phyloP scores from a whole-genome alignment of 2,329 filamentous ascomycete genomes.

The Fusarium sacchari region DNA sequence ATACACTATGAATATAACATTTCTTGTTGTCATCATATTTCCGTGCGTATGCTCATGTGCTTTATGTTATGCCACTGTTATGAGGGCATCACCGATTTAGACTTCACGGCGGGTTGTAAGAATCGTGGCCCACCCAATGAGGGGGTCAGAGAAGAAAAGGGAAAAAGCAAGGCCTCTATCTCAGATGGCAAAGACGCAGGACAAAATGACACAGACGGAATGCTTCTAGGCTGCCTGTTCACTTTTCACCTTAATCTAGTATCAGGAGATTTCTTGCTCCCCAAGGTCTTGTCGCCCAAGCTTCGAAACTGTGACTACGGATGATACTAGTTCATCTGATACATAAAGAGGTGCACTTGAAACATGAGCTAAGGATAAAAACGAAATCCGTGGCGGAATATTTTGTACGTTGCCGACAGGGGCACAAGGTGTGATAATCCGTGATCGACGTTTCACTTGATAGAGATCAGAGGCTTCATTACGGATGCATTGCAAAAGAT shows the following conservation, averaged over 20 bases:
- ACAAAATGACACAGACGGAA: not conserved
- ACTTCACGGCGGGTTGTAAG: not conserved
- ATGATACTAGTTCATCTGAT: not conserved
- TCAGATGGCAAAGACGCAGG: not conserved
- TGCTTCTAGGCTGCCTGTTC: not conserved
- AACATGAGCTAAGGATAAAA: not conserved
- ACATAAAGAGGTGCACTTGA: not conserved
- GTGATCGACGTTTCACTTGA: not conserved
- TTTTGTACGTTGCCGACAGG: not conserved
- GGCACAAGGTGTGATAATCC: not conserved
- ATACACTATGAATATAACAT: too few relatives aligned
- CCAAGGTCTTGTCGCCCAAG: not conserved
- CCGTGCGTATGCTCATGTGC: too few relatives aligned
- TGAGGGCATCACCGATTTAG: not conserved
- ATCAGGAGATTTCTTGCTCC: not conserved
- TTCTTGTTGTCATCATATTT: not conserved
- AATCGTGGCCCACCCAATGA: not conserved
- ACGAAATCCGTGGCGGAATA: not conserved
- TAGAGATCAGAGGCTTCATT: not conserved
- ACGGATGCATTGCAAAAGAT: not conserved
- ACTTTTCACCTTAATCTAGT: not conserved
- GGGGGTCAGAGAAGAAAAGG: too few relatives aligned
- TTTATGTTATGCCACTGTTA: not conserved
- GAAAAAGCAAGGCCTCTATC: not conserved
- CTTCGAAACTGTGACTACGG: too few relatives aligned